phyloP scores from a whole-genome alignment of 192 early-diverging fungal species.

The Globomyces pollinis-pini region DNA sequence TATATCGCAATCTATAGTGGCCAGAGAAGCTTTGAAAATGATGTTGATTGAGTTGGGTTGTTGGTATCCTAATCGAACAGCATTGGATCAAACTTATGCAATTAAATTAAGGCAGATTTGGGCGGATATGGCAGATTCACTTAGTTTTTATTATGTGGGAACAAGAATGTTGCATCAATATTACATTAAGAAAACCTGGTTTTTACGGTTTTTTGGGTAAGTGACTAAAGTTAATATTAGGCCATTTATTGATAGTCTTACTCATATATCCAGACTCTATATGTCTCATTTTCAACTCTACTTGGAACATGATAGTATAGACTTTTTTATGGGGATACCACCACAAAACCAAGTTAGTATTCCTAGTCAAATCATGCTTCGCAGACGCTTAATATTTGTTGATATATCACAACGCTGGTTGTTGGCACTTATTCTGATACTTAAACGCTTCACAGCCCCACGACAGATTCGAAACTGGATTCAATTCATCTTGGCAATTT shows the following conservation, averaged over 20 bases:
- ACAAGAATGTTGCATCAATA: neutral
- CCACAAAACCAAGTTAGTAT: neutral
- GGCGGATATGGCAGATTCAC: neutral
- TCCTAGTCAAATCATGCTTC: neutral
- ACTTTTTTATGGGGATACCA: neutral
- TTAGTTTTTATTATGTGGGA: neutral
- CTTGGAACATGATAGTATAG: neutral
- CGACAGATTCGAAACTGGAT: neutral
- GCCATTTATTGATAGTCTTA: neutral
- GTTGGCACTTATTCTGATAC: neutral
- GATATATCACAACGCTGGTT: neutral
- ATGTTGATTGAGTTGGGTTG: conserved; percentile 4
- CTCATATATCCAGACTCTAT: neutral
- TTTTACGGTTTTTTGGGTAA: neutral
- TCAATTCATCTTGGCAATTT: neutral
- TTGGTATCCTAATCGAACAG: neutral
- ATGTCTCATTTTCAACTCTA: neutral
- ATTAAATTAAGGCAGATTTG: neutral
- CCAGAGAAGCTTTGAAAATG: neutral
- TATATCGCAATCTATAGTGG: conserved; percentile 3
- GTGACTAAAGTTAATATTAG: neutral
- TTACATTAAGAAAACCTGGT: neutral
- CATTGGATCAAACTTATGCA: neutral
- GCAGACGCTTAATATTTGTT: neutral
- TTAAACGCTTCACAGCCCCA: conserved; percentile 4